phyloP scores from a whole-genome alignment of 768 basidiomycete genomes.

The Pleurotus pulmonarius region DNA sequence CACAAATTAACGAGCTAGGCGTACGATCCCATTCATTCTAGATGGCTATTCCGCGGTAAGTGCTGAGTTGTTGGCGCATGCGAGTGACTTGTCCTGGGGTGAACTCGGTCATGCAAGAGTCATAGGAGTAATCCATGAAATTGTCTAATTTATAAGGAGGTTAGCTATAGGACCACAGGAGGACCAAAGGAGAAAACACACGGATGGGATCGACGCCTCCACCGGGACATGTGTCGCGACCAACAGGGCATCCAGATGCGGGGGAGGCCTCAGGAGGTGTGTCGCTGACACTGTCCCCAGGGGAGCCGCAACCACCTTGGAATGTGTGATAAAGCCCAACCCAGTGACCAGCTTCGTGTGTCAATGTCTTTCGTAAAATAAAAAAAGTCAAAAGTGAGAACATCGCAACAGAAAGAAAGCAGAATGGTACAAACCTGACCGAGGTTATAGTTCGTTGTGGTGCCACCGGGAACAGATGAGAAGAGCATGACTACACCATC shows the following conservation, averaged over 20 bases:
- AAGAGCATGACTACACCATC: slow-evolving; percentile 49
- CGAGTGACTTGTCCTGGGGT: slow-evolving; percentile 42
- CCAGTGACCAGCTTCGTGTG: slow-evolving; percentile 63
- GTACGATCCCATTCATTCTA: not conserved
- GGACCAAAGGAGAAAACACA: slow-evolving; percentile 16
- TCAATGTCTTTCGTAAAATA: slow-evolving; percentile 32
- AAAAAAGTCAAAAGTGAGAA: slow-evolving; percentile 15
- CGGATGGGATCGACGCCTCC: slow-evolving; percentile 43
- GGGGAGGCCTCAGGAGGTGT: slow-evolving; percentile 44
- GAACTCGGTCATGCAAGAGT: slow-evolving; percentile 48
- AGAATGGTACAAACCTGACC: slow-evolving; percentile 25
- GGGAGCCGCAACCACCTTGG: slow-evolving; percentile 41
- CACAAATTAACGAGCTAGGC: no score
- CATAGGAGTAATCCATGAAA: slow-evolving; percentile 22
- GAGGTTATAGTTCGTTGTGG: slow-evolving; percentile 36
- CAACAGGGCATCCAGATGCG: slow-evolving; percentile 37
- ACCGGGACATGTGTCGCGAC: slow-evolving; percentile 30
- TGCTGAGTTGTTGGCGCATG: slow-evolving; percentile 35
- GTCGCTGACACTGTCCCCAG: slow-evolving; percentile 41
- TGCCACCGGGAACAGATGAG: slow-evolving; percentile 42
- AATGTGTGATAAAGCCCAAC: slow-evolving; percentile 57
- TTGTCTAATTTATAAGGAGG: not conserved
- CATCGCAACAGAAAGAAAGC: slow-evolving; percentile 10
- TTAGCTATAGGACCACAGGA: not conserved
- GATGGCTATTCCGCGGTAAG: slow-evolving; percentile 31